Base-by-base conservation (phyloP, 495 filamentous ascomycete species). In the Daldinia childiae region DNA sequence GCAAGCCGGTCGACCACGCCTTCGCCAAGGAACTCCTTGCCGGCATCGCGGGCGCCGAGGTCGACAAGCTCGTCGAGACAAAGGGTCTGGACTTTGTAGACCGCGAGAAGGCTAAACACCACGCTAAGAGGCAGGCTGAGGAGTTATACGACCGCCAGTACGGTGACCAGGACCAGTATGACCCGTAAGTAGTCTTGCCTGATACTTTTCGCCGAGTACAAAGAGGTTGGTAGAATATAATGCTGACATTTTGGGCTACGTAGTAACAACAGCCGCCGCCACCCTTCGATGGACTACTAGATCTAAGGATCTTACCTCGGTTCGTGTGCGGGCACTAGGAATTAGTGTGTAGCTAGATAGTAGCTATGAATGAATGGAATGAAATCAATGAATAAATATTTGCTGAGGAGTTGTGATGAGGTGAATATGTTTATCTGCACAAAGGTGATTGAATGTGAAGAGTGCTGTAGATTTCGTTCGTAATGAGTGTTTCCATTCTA, bases 51-150 rank as follows among this genome's bases (percentile, higher is more conserved):
- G 91, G 88, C 43, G 88, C 86, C 63, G 90, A 94, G 80, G 85
- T 93, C 64, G 92, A 96, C 84, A 92, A 90, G 82, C 83, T 94
- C 34, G 83, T 86, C 75, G 91, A 94, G 87, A 92, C 88, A 76
- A 93, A 92, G 86, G 91, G 91, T 29, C 83, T 90, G 68, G 89
- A 93, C 78, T 86, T 82, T 74, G 77, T 88, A 64, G 91, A 95
- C 80, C 81, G 83, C 50, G 85, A 92, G 82, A 80, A 83, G 74
- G 89, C 90, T 58, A 89, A 90, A 74, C 83, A 85, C 61, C 84
- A 91, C 62, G 91, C 91, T 56, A 86, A 88, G 81, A 69, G 87
- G 82, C 88, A 90, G 72, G 87, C 87, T 38, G 79, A 90, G 80
- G 58, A 85, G 34, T 79, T 92, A 81, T 92, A 92, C 71, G 81